phyloP scores from a whole-genome alignment of 352 stramenopile species.

The Pythium insidiosum region DNA sequence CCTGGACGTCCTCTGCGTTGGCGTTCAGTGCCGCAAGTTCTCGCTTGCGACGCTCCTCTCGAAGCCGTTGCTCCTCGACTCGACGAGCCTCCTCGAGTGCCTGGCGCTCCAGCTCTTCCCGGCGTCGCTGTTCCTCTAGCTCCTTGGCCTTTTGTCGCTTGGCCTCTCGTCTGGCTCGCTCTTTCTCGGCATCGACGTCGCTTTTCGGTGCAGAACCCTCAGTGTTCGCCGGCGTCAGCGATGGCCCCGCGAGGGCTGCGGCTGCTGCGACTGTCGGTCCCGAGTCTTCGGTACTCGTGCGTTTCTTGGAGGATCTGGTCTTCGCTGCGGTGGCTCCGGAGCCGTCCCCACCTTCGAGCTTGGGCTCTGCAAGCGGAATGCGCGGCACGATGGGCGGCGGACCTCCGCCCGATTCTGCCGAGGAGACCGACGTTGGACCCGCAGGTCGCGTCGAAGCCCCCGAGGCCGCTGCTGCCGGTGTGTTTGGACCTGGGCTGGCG shows the following conservation, averaged over 20 bases:
- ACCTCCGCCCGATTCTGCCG: slow-evolving; percentile 12
- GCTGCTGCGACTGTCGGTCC: no score
- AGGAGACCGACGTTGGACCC: slow-evolving; percentile 2
- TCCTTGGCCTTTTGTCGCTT: slow-evolving; percentile 48
- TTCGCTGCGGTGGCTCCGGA: slow-evolving; percentile 7
- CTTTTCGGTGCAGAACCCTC: slow-evolving; percentile 18
- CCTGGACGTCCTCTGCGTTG: slow-evolving; percentile 63
- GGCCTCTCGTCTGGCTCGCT: slow-evolving; percentile 29
- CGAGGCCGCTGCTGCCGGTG: slow-evolving; percentile 1
- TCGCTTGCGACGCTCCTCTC: slow-evolving; percentile 38
- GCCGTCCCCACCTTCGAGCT: slow-evolving; percentile 9
- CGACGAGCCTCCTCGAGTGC: slow-evolving; percentile 34
- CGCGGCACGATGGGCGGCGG: slow-evolving; percentile 21
- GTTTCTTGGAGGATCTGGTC: slow-evolving; percentile 35
- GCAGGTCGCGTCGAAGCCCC: slow-evolving; percentile 6
- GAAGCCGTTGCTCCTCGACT: slow-evolving; percentile 33
- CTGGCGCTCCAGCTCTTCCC: slow-evolving; percentile 39
- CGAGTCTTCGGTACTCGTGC: slow-evolving; percentile 15
- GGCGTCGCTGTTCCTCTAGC: slow-evolving; percentile 33
- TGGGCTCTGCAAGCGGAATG: slow-evolving; percentile 37
- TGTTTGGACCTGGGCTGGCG: no score
- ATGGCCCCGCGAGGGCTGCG: not conserved
- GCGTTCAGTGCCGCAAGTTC: slow-evolving; percentile 50
- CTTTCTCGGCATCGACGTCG: slow-evolving; percentile 27
- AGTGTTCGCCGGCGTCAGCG: slow-evolving; percentile 2